Evolutionary conservation across 805 yeast species (phyloP).

Genomic region (Wickerhamomyces hampshirensis): DNA sequence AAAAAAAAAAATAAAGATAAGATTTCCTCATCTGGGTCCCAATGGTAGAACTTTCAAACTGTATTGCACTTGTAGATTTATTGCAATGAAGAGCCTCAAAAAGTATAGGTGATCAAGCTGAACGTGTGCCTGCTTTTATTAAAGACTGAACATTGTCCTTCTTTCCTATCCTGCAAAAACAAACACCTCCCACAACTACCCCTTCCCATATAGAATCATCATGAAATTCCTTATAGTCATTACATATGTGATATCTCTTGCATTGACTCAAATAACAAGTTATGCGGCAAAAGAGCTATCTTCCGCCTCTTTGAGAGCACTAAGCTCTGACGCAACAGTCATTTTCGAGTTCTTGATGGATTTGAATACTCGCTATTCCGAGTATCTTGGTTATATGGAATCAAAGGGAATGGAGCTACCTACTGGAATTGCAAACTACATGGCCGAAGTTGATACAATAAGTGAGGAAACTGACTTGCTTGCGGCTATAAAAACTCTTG

Average conservation of each 20-base stretch:
- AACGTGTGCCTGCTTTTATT: no score
- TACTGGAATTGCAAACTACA: conserved; percentile 30
- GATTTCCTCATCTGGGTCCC: conserved; percentile 13
- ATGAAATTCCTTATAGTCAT: background rate
- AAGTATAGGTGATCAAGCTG: no score
- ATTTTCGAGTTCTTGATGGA: conserved; percentile 20
- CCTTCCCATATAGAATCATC: background rate
- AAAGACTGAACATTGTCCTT: no score
- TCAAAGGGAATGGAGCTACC: conserved; percentile 27
- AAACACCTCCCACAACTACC: no score
- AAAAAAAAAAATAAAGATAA: no score
- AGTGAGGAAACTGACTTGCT: conserved; percentile 23
- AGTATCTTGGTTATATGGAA: conserved; percentile 20
- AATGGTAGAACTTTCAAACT: no score
- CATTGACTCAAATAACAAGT: conserved; percentile 7
- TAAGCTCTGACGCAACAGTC: conserved; percentile 15
- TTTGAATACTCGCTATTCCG: conserved; percentile 13
- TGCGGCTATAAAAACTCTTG: conserved; percentile 22
- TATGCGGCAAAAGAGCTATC: conserved; percentile 8
- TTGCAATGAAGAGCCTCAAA: conserved; percentile 8
- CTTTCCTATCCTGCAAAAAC: no score
- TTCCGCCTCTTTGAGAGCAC: conserved; percentile 20
- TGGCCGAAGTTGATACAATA: conserved; percentile 26
- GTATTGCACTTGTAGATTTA: no score
- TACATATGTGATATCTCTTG: background rate